Base-by-base conservation (phyloP, 1,139 yeast genomes). In the Blastobotrys capitulatus region DNA sequence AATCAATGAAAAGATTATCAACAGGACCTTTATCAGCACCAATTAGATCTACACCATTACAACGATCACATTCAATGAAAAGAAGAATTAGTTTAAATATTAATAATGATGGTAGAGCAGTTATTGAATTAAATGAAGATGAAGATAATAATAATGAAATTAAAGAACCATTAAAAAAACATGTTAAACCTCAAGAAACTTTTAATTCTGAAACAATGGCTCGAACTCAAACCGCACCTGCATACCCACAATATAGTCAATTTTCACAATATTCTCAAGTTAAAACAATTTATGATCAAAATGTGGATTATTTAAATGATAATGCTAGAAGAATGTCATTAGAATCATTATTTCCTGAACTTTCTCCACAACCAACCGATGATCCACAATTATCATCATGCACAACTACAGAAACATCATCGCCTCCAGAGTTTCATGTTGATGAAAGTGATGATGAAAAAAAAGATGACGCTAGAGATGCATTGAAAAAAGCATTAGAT, bases 291-390 rank as follows among this genome's bases (percentile, higher is more conserved):
- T 52, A 50, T 42, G 55, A 53, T 46, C 49, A 49, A 38, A 38
- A 52, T 8, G 47, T 46, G 20, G 55, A 53, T 39, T 51, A 53
- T 19, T 37, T 51, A 32, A 51, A 51, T 34, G 55, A 53, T 35
- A 42, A 42, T 29, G 51, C 51, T 3, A 48, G 58, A n/a, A 43
- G 58, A 22, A 54, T 50, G 52, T 54, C 57, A 10, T 47, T 56
- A 31, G 59, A 56, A 42, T 50, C 57, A 19, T 48, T 56, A 20
- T 56, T 56, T 48, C 59, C 59, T 1, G 58, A 55, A 38, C 44
- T 55, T 31, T 48, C 51, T 36, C 54, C 53, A 18, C 43, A 42
- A 12, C 39, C 48, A 6, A 10, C 40, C 3, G 15, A 20, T 13
- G 32, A 19, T 35, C 38, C 32, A 31, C 20, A 13, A 18, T 29